phyloP scores from a whole-genome alignment of 257 asterid species.

The Penstemon barbatus region DNA sequence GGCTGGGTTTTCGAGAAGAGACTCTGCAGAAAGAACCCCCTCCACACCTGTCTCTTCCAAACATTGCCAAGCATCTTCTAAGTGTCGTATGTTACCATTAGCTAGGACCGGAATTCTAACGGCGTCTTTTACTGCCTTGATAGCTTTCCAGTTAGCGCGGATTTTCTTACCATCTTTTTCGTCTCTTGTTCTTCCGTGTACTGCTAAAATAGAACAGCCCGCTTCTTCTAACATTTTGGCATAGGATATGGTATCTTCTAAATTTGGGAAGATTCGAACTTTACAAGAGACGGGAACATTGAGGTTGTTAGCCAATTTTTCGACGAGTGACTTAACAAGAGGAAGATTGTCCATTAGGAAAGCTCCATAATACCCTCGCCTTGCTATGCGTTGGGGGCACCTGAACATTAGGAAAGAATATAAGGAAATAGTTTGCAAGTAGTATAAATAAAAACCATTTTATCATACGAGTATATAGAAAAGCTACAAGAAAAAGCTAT shows the following conservation, averaged over 20 bases:
- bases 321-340: slow-evolving; percentile 78
- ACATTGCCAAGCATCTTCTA: slow-evolving; percentile 71
- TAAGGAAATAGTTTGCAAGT: background rate
- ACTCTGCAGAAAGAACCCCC: slow-evolving; percentile 91
- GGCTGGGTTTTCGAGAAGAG: slow-evolving; percentile 96
- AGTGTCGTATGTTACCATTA: slow-evolving; percentile 80
- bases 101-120: slow-evolving; percentile 92
- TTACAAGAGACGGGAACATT: slow-evolving; percentile 87
- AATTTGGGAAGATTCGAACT: slow-evolving; percentile 76
- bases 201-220: slow-evolving; percentile 90
- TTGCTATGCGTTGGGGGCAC: slow-evolving; percentile 95
- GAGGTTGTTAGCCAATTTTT: slow-evolving; percentile 68
- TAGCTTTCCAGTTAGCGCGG: slow-evolving; percentile 83
- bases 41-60: slow-evolving; percentile 72
- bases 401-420: slow-evolving; percentile 31
- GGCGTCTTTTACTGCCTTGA: slow-evolving; percentile 80
- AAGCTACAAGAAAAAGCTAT: slow-evolving; percentile 9
- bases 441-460: slow-evolving; percentile 4
- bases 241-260: slow-evolving; percentile 74
- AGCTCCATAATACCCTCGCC: slow-evolving; percentile 91
- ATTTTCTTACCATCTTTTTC: slow-evolving; percentile 86
- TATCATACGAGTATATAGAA: no score
- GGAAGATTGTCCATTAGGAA: slow-evolving; percentile 98
- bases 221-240: slow-evolving; percentile 97
- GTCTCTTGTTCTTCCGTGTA: slow-evolving; percentile 94